A percentile compares a stretch with the other conserved stretches of the same genome.
These are phyloP conservation scores for Colletotrichum spinosum DNA, from an alignment of 2,329 filamentous ascomycete genomes.

Conservation along the genomic window DNA sequence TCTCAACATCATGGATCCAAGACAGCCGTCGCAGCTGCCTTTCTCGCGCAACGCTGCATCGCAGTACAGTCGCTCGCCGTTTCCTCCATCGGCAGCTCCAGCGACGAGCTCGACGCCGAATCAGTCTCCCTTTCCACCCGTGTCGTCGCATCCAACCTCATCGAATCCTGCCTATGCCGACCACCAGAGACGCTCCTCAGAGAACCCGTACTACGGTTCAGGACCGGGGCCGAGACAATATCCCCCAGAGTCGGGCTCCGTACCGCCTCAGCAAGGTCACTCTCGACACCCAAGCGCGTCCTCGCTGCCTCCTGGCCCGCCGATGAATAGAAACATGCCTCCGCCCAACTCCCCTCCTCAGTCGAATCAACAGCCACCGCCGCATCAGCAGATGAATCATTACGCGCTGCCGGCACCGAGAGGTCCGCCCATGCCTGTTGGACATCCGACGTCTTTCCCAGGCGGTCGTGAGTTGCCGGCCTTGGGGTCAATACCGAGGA, in stretches of 20 bases:
- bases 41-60: constrained; percentile 43
- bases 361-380: constrained; percentile 47
- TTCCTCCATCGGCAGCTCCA: constrained; percentile 30
- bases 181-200: constrained; percentile 54
- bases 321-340: constrained; percentile 58
- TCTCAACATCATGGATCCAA: constrained; percentile 49
- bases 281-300: constrained; percentile 59
- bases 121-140: constrained; percentile 38
- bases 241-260: constrained; percentile 44
- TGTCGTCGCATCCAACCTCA: constrained; percentile 28
- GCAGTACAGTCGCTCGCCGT: constrained; percentile 46
- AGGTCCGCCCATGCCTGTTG: constrained; percentile 55
- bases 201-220: constrained; percentile 53
- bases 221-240: constrained; percentile 48
- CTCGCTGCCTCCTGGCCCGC: constrained; percentile 52
- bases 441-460: constrained; percentile 58
- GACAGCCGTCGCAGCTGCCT: constrained; percentile 48
- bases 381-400: constrained; percentile 47
- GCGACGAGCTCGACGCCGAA: constrained; percentile 31
- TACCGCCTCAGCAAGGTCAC: constrained; percentile 49
- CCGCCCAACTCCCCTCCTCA: constrained; percentile 59
- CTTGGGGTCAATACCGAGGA: constrained; percentile 60
- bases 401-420: constrained; percentile 61
- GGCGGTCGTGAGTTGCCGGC: constrained; percentile 65
- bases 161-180: constrained; percentile 45